A percentile compares a stretch with the other conserved stretches of the same genome.
These are phyloP conservation scores for Elsinoe australis DNA, from an alignment of 2,329 filamentous ascomycete genomes.

Conservation along the genomic window DNA sequence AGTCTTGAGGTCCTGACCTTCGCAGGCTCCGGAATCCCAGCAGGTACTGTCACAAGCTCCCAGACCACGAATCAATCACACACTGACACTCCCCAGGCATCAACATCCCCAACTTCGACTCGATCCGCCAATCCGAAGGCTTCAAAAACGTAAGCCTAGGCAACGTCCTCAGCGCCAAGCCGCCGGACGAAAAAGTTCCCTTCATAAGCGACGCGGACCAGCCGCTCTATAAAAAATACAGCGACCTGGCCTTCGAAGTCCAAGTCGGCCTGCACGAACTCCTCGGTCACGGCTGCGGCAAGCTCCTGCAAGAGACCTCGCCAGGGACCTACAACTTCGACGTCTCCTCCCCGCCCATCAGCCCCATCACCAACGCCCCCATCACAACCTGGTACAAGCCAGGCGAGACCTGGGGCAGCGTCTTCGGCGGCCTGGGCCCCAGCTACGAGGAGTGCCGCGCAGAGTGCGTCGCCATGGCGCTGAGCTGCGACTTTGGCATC, in stretches of 20 bases:
- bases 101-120: slow-evolving; percentile 56
- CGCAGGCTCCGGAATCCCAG: slow-evolving; percentile 54
- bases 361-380: slow-evolving; percentile 68
- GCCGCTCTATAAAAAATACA: slow-evolving; percentile 69
- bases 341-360: slow-evolving; percentile 68
- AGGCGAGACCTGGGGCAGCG: slow-evolving; percentile 87
- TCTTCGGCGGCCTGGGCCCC: slow-evolving; percentile 80
- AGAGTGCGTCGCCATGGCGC: slow-evolving; percentile 85
- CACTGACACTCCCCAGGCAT: neutral
- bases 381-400: slow-evolving; percentile 87
- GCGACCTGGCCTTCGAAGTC: slow-evolving; percentile 84
- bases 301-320: slow-evolving; percentile 81
- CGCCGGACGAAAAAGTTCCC: slow-evolving; percentile 83
- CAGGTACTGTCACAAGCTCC: too few species aligned
- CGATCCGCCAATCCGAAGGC: slow-evolving; percentile 71
- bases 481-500: slow-evolving; percentile 81
- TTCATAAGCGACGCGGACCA: slow-evolving; percentile 78
- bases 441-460: slow-evolving; percentile 93
- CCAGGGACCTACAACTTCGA: slow-evolving; percentile 86
- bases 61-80: slow-evolving; percentile 17
- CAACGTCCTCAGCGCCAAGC: slow-evolving; percentile 85
- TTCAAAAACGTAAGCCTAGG: slow-evolving; percentile 94
- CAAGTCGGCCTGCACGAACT: slow-evolving; percentile 94
- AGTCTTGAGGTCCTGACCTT: slow-evolving; percentile 88
- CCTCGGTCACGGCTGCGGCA: slow-evolving; percentile 82